A percentile compares a stretch with the other conserved stretches of the same genome.
phyloP scores from a whole-genome alignment of 1,139 yeast species.

The Yamadazyma pseudoaaseri region DNA sequence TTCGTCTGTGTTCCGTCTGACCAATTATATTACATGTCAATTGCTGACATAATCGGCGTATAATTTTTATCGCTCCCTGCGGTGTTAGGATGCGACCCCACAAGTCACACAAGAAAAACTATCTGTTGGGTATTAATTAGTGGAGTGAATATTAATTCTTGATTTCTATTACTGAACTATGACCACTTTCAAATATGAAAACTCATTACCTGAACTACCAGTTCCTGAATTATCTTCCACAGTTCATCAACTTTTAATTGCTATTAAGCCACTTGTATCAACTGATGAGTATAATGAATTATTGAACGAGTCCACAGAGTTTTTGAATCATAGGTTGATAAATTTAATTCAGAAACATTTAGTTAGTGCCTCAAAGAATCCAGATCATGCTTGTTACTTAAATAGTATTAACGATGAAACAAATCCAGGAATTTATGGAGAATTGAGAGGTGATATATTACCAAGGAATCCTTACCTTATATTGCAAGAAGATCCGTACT shows the following conservation, averaged over 20 bases:
- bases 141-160: background rate
- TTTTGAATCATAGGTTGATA: slow-evolving; percentile 42
- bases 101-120: slow-evolving; percentile 1
- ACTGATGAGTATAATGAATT: slow-evolving; percentile 41
- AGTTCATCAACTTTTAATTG: slow-evolving; percentile 43
- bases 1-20: no score
- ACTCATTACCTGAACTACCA: slow-evolving; percentile 46
- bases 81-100: slow-evolving; percentile 1
- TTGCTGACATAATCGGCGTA: no score
- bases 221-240: slow-evolving; percentile 52
- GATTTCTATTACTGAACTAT: slow-evolving; percentile 1
- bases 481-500: slow-evolving; percentile 69
- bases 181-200: slow-evolving; percentile 22
- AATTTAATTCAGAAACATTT: slow-evolving; percentile 53
- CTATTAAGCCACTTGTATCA: slow-evolving; percentile 50
- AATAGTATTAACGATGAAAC: slow-evolving; percentile 59
- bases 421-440: slow-evolving; percentile 66
- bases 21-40: no score
- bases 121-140: background rate
- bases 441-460: slow-evolving; percentile 59
- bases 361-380: slow-evolving; percentile 39
- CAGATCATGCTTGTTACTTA: slow-evolving; percentile 49
- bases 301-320: slow-evolving; percentile 41
- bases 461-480: slow-evolving; percentile 77
- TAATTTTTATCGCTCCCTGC: no score